Evolutionary conservation across 345 rosid genomes (phyloP), one percentile per base, ranked within the genome.

Genomic region (Trapa incisa): DNA sequence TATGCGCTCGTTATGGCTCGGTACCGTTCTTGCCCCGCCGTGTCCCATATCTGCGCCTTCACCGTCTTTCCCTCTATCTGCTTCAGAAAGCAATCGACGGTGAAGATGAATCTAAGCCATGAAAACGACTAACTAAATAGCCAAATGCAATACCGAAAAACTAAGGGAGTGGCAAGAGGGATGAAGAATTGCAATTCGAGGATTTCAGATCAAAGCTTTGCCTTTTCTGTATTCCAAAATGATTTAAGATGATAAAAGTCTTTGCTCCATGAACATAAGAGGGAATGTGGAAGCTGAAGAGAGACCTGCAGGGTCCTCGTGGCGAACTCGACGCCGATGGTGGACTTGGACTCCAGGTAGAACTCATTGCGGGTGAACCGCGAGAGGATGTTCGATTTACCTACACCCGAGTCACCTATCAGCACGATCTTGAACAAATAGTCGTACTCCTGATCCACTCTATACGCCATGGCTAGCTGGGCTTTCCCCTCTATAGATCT

Each of bases 11-110:
- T 86, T 70, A 86, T 84, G 37, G 91, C 88, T 6, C 91, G 76
- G 71, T 86, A 86, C 78, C 88, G 70, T 73, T 86, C 91, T 57
- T 86, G 88, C 11, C 91, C 91, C 0, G 88, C 91, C 0, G 88
- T 86, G 68, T 86, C 91, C 91, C 88, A 86, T 76, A 86, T 86
- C 64, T 86, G 91, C 64, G 91, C 88, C 81, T 86, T 86, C 0
- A 84, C 85, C 22, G 88, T 82, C 75, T 86, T 86, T 58, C 88
- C 88, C 64, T 86, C 91, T 48, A 86, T 84, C 91, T 86, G 76
- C 39, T 35, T 54, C 37, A 3, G 17, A 45, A 62, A 22, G 29
- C 16, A 35, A 8, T 7, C 12, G 43, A 8, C 43, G 43, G 7
- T 41, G 29, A 41, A 39, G 43, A 4, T 41, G 6, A 3, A 1